These are phyloP conservation scores for Entonaema liquescens DNA, from an alignment of 495 filamentous ascomycete species.

Conservation along the genomic window DNA sequence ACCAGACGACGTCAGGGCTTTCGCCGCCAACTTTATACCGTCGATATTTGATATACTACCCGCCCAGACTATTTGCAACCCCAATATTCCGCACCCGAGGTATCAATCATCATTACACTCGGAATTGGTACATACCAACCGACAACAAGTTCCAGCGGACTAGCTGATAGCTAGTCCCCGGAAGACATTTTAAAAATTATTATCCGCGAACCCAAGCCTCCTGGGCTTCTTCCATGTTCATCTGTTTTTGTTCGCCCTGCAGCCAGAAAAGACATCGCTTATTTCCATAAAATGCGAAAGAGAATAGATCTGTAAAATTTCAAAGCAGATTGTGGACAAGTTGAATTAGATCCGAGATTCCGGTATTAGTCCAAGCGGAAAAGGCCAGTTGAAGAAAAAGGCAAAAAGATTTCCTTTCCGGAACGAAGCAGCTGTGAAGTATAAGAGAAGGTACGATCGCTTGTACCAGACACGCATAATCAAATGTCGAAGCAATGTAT, in stretches of 20 bases:
- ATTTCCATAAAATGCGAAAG: constrained; percentile 47
- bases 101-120: constrained; percentile 41
- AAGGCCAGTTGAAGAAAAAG: constrained; percentile 22
- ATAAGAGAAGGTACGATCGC: constrained; percentile 50
- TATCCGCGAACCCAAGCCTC: constrained; percentile 57
- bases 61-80: constrained; percentile 27
- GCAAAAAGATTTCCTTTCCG: background rate
- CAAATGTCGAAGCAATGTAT: constrained; percentile 53
- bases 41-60: constrained; percentile 22
- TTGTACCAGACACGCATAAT: constrained; percentile 65
- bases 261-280: constrained; percentile 47
- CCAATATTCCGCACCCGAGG: constrained; percentile 31
- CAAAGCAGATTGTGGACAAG: constrained; percentile 33
- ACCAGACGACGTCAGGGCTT: constrained; percentile 34
- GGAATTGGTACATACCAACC: constrained; percentile 33
- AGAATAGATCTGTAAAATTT: constrained; percentile 48
- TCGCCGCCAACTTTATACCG: constrained; percentile 26
- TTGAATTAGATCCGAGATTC: constrained; percentile 39
- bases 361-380: constrained; percentile 38
- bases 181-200: constrained; percentile 51
- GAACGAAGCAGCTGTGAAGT: constrained; percentile 28
- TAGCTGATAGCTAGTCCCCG: constrained; percentile 43
- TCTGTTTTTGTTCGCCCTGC: constrained; percentile 49
- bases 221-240: constrained; percentile 58
- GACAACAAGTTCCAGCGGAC: constrained; percentile 31